Base-by-base conservation (phyloP, 768 basidiomycete genomes). In the Suillus bovinus region DNA sequence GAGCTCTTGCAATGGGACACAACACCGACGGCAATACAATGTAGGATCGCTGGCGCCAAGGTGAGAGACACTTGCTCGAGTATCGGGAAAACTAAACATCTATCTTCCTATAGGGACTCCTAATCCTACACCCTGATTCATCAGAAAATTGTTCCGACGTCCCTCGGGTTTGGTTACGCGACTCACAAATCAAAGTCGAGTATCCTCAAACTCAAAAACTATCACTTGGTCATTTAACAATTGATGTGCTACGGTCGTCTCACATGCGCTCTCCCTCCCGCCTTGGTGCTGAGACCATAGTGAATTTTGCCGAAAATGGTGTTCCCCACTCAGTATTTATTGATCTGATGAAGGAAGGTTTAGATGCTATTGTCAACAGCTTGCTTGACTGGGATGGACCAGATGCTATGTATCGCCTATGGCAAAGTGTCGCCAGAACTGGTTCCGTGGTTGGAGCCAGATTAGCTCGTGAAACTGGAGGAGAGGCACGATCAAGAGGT, bases 231-330 rank as follows among this genome's bases (percentile, higher is more conserved):
- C 78, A 81, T 49, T 72, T 76, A 10, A 81, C 79, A 4, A 75
- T 88, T 44, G 86, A 88, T 59, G 69, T 87, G n/a, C 75, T 88
- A 17, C 80, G 84, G 0, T 72, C 79, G 0, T 81, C 85, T 0
- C 80, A 82, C 16, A 70, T 86, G 64, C 73, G 75, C 20, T 76
- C 78, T 2, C 80, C 82, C 2, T 75, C 79, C 6, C 74, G 77
- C 8, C 74, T 89, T 6, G 83, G 86, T 1, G 72, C 78, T 1
- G 87, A 90, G 65, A 83, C 80, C 0, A 83, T 89, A 41, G 81
- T 87, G 55, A 89, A 88, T 68, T 75, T 89, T 7, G 78, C 82
- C 0, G 87, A 89, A 61, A 89, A 89, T 66, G 84, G 84, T 0
- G 87, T 90, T 3, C 78, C 80, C 7, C 62, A 71, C 31, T 4